A percentile compares a stretch with the other conserved stretches of the same genome.
Evolutionary conservation across 2,329 filamentous ascomycete species (phyloP).

Genomic region (Penicillium polonicum): DNA sequence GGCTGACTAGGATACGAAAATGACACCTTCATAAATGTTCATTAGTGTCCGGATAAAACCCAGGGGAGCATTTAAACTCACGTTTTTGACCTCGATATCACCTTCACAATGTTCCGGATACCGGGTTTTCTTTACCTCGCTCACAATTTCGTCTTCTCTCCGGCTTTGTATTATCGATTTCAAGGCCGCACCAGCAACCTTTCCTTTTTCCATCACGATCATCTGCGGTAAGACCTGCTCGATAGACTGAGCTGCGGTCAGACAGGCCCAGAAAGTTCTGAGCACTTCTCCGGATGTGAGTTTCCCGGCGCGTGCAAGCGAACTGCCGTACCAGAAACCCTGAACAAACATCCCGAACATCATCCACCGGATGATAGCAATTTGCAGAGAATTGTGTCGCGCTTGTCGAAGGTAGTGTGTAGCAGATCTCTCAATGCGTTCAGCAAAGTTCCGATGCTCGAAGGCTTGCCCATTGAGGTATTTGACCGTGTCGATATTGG

Average conservation of each 20-base stretch:
- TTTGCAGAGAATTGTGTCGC: conserved; percentile 67
- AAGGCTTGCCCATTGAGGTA: conserved; percentile 73
- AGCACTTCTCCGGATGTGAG: conserved; percentile 66
- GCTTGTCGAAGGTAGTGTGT: conserved; percentile 67
- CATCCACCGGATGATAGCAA: conserved; percentile 71
- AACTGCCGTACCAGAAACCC: conserved; percentile 84
- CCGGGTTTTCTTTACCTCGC: conserved; percentile 31
- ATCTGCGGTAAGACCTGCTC: conserved; percentile 74
- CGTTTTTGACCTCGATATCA: conserved; percentile 67
- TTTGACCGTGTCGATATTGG: conserved; percentile 81
- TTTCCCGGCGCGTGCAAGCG: conserved; percentile 61
- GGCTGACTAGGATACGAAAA: conserved; percentile 78
- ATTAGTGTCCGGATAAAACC: neutral
- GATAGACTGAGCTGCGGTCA: conserved; percentile 73
- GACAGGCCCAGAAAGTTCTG: conserved; percentile 80
- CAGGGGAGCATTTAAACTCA: conserved; percentile 35
- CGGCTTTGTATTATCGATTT: conserved; percentile 45
- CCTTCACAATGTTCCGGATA: conserved; percentile 56
- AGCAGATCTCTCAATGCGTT: conserved; percentile 58
- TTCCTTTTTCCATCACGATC: conserved; percentile 75
- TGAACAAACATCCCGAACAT: conserved; percentile 77
- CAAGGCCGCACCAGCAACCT: conserved; percentile 67
- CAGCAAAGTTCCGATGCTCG: conserved; percentile 66
- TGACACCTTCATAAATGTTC: conserved; percentile 57
- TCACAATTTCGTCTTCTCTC: conserved; percentile 15